phyloP scores from a whole-genome alignment of 768 basidiomycete genomes.

The Mycena haematopus region DNA sequence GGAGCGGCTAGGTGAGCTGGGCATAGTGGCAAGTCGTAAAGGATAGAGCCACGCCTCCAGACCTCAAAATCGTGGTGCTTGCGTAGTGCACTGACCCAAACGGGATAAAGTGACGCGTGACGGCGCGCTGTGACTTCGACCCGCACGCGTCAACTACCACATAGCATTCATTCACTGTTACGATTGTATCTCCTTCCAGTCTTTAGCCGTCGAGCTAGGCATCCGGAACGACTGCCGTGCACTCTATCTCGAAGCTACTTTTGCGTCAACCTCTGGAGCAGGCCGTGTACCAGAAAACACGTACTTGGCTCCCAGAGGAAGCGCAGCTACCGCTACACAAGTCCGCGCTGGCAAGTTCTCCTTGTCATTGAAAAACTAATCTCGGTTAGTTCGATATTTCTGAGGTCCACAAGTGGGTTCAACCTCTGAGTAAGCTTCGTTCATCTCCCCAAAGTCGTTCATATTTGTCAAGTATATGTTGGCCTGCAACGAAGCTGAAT shows the following conservation, averaged over 20 bases:
- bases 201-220: background rate
- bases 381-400: background rate
- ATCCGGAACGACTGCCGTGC: constrained; percentile 51
- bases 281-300: background rate
- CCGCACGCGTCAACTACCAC: background rate
- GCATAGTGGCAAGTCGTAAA: constrained; percentile 35
- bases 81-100: constrained; percentile 17
- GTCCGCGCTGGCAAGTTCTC: constrained; percentile 60
- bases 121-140: background rate
- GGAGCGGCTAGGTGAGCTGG: constrained; percentile 34
- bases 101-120: constrained; percentile 1
- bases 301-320: constrained; percentile 45
- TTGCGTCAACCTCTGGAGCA: constrained; percentile 18
- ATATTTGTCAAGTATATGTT: constrained; percentile 50
- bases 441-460: constrained; percentile 46
- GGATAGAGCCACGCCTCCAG: constrained; percentile 15
- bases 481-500: constrained; percentile 21
- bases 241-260: constrained; percentile 69
- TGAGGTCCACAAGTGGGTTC: background rate
- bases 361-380: constrained; percentile 52
- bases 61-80: constrained; percentile 11
- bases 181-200: too few relatives aligned
- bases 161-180: background rate
- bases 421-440: constrained; percentile 47
- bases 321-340: constrained; percentile 59